Evolutionary conservation across 345 rosid genomes (phyloP).

Genomic region (Xanthoceras sorbifolium): DNA sequence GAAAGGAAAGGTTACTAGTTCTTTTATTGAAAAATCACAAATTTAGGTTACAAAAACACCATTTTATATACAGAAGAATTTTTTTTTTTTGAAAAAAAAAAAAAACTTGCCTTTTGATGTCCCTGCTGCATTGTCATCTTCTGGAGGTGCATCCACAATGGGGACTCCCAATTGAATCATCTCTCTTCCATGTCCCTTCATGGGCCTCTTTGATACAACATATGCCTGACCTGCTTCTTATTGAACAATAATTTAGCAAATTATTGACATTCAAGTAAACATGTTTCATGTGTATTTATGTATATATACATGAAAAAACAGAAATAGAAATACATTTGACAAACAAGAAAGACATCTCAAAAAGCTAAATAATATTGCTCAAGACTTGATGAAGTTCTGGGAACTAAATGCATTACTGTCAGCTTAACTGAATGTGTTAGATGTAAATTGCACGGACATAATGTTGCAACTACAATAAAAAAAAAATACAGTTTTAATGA

Average conservation of each 20-base stretch:
- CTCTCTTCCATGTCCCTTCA: constrained; percentile 94
- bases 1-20: not conserved
- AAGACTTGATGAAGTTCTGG: not conserved
- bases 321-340: not conserved
- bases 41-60: not conserved
- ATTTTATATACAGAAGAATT: not conserved
- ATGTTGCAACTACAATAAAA: constrained; percentile 1
- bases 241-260: constrained; percentile 21
- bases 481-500: not conserved
- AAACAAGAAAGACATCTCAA: not conserved
- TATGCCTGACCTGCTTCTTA: constrained; percentile 73
- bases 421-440: not conserved
- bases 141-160: constrained; percentile 69
- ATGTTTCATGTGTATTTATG: no score
- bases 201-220: constrained; percentile 68
- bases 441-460: not conserved
- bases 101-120: constrained; percentile 60
- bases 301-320: not conserved
- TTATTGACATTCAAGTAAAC: constrained; percentile 9
- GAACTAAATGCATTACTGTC: not conserved
- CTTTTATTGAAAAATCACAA: not conserved
- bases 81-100: not conserved
- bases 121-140: constrained; percentile 55
- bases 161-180: constrained; percentile 89
- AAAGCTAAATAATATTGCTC: not conserved